Evolutionary conservation across 2,329 filamentous ascomycete species (phyloP).

Genomic region (Sordariomycetes sp.): DNA sequence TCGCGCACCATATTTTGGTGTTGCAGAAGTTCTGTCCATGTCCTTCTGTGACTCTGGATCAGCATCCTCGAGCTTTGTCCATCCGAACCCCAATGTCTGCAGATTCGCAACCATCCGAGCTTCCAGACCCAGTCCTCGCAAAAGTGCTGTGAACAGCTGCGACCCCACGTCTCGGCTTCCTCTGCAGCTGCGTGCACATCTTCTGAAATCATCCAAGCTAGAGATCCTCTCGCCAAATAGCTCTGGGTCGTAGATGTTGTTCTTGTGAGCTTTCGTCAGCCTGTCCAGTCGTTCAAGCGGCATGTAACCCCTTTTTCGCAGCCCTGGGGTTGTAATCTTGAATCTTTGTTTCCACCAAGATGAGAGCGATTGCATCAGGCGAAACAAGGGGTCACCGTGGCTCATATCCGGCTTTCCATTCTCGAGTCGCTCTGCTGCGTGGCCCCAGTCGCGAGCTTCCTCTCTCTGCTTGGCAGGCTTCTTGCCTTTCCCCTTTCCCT

Average conservation of each 20-base stretch:
- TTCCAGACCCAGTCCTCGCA: conserved; percentile 74
- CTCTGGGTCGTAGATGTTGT: conserved; percentile 50
- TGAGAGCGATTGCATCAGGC: conserved; percentile 66
- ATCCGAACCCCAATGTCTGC: conserved; percentile 83
- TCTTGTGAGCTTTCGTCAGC: conserved; percentile 61
- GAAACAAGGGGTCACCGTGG: conserved; percentile 70
- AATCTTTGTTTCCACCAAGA: conserved; percentile 88
- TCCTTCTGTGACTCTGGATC: conserved; percentile 27
- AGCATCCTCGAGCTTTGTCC: conserved; percentile 79
- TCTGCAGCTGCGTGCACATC: conserved; percentile 57
- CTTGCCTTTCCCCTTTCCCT: conserved; percentile 28
- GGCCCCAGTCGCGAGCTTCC: conserved; percentile 55
- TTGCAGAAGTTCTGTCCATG: not conserved
- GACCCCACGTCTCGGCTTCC: conserved; percentile 84
- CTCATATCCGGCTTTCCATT: conserved; percentile 67
- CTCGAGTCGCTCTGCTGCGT: conserved; percentile 59
- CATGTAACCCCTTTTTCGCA: conserved; percentile 89
- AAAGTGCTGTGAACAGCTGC: conserved; percentile 79
- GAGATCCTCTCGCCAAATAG: conserved; percentile 69
- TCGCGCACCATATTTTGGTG: not conserved
- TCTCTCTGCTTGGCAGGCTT: conserved; percentile 21
- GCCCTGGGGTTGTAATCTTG: conserved; percentile 62
- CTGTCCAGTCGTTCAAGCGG: conserved; percentile 64
- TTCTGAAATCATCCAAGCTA: conserved; percentile 58
- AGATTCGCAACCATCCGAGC: conserved; percentile 75